Evolutionary conservation across 106 monocot genomes (phyloP).

Genomic region (Dioscorea dumetorum): DNA sequence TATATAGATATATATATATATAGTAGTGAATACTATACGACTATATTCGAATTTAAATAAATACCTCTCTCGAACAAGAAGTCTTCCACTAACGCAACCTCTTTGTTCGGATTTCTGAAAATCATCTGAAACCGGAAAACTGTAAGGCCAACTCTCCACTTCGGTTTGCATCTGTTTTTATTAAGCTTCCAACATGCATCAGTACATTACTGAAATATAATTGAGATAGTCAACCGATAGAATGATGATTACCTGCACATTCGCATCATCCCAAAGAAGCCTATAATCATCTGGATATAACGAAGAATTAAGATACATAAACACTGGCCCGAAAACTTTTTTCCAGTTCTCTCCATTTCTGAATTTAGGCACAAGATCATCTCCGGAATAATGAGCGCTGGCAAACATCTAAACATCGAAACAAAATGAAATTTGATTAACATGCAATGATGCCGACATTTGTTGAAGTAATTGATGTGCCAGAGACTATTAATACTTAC

Average conservation of each 20-base stretch:
- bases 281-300: slow-evolving; percentile 27
- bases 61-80: slow-evolving; percentile 67
- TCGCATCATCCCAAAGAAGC: slow-evolving; percentile 88
- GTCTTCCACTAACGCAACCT: slow-evolving; percentile 54
- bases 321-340: slow-evolving; percentile 75
- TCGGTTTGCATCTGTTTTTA: slow-evolving; percentile 35
- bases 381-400: slow-evolving; percentile 70
- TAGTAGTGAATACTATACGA: too few species aligned
- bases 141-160: slow-evolving; percentile 63
- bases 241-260: slow-evolving; percentile 42
- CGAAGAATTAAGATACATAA: slow-evolving; percentile 68
- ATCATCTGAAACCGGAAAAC: slow-evolving; percentile 64
- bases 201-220: too few species aligned
- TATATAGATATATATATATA: too few species aligned
- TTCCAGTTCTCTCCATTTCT: slow-evolving; percentile 77
- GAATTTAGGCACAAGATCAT: slow-evolving; percentile 56
- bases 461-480: background rate
- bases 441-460: background rate
- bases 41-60: background rate
- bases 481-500: slow-evolving; percentile 25
- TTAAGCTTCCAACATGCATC: background rate
- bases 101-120: slow-evolving; percentile 44
- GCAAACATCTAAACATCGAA: slow-evolving; percentile 48
- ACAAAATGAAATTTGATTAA: slow-evolving; percentile 2
- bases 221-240: background rate